Percentiles rank a stretch among this genome's conserved stretches.
These are phyloP conservation scores for Rosa multiflora DNA, from an alignment of 306 rosid genomes.

Conservation along the genomic window DNA sequence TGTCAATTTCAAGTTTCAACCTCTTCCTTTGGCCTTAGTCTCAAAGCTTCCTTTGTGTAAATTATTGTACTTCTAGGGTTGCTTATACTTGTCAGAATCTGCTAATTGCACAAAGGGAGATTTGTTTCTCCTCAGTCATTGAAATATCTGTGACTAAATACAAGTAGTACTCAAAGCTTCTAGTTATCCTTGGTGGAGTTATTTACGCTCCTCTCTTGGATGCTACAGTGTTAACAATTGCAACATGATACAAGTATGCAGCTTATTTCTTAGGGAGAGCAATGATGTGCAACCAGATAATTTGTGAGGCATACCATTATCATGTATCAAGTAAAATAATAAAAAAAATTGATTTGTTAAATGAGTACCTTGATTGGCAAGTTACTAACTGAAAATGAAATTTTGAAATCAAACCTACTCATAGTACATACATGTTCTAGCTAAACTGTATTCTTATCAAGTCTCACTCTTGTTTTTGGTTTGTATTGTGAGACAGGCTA, in stretches of 20 bases:
- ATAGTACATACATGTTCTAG: not conserved
- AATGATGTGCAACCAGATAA: not conserved
- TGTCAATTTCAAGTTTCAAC: not conserved
- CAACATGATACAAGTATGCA: not conserved
- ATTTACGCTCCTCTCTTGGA: not conserved
- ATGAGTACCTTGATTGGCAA: not conserved
- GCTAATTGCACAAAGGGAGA: not conserved
- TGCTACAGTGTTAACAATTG: not conserved
- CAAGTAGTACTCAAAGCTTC: not conserved
- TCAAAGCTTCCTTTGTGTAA: not conserved
- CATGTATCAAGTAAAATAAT: not conserved
- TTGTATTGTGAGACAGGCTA: slow-evolving; percentile 55
- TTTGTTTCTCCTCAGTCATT: not conserved
- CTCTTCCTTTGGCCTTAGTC: not conserved
- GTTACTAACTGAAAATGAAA: not conserved
- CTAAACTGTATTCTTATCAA: slow-evolving; percentile 11
- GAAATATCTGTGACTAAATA: not conserved
- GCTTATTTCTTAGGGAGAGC: not conserved
- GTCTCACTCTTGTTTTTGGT: slow-evolving; percentile 20
- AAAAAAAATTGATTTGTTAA: not conserved
- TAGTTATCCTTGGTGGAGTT: not conserved
- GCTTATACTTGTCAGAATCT: not conserved
- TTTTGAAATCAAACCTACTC: not conserved
- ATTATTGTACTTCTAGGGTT: not conserved
- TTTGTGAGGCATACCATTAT: not conserved